phyloP scores from a whole-genome alignment of 2,329 filamentous ascomycete species.

The Thielaviopsis musarum region DNA sequence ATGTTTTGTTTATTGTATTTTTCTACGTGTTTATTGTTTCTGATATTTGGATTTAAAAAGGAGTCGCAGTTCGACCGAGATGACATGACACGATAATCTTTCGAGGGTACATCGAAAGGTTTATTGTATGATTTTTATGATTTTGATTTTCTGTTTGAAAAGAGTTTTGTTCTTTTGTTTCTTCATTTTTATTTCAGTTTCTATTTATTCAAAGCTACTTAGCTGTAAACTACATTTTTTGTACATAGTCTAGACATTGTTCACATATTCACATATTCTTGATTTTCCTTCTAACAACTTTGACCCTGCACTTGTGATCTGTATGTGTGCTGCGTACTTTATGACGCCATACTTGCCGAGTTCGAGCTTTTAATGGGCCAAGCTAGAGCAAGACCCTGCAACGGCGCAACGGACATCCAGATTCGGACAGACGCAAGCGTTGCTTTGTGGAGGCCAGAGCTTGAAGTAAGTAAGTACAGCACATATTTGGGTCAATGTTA shows the following conservation, averaged over 20 bases:
- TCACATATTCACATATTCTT: background rate
- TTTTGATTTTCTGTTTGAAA: background rate
- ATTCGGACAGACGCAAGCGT: background rate
- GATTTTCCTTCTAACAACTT: background rate
- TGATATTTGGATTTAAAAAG: background rate
- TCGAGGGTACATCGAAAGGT: background rate
- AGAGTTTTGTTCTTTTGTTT: background rate
- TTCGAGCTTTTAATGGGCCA: background rate
- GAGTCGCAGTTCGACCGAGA: background rate
- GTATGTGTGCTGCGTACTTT: background rate
- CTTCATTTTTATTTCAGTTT: background rate
- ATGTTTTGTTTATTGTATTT: too few relatives aligned
- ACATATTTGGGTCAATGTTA: background rate
- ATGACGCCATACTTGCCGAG: background rate
- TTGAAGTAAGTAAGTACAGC: background rate
- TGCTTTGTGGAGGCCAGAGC: background rate
- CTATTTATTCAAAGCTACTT: background rate
- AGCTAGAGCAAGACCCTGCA: background rate
- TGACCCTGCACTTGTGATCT: too few relatives aligned
- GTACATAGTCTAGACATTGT: background rate
- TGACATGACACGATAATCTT: background rate
- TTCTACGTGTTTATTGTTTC: background rate
- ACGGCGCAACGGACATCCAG: constrained; percentile 9
- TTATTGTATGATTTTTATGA: background rate
- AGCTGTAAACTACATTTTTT: background rate